These are phyloP conservation scores for Tolypocladium tundrense DNA, from an alignment of 2,329 filamentous ascomycete genomes.

Conservation along the genomic window DNA sequence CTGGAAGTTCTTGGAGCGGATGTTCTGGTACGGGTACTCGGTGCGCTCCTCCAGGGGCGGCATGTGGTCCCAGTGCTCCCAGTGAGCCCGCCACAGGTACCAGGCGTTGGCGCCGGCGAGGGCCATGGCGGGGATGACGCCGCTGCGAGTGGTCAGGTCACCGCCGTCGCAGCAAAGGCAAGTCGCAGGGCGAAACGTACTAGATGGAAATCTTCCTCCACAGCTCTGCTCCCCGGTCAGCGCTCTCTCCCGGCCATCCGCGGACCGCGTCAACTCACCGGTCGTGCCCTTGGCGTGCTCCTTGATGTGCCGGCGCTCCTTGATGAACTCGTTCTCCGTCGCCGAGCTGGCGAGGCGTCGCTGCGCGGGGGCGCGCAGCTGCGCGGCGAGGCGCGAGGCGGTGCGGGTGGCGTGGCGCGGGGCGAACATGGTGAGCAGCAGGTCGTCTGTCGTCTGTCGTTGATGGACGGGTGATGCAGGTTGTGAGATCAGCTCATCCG, in stretches of 20 bases:
- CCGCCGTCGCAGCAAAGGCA: too few relatives aligned
- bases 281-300: conserved; percentile 77
- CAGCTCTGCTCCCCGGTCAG: conserved; percentile 53
- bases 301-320: conserved; percentile 83
- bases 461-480: conserved; percentile 11
- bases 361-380: conserved; percentile 51
- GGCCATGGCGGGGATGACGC: conserved; percentile 61
- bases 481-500: conserved; percentile 23
- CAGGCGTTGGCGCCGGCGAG: conserved; percentile 74
- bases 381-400: conserved; percentile 51
- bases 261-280: conserved; percentile 43
- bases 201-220: conserved; percentile 96
- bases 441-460: conserved; percentile 9
- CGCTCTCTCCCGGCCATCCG: not conserved
- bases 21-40: conserved; percentile 97
- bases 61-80: conserved; percentile 86
- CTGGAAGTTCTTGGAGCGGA: conserved; percentile 88
- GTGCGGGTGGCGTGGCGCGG: conserved; percentile 52
- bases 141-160: conserved; percentile 36
- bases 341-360: conserved; percentile 62
- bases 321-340: conserved; percentile 86
- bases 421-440: conserved; percentile 47
- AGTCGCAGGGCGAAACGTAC: conserved; percentile 44
- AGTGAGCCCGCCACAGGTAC: conserved; percentile 88
- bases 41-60: conserved; percentile 79